These are phyloP conservation scores for Kazachstania bromeliacearum DNA, from an alignment of 805 yeast genomes.

Conservation along the genomic window DNA sequence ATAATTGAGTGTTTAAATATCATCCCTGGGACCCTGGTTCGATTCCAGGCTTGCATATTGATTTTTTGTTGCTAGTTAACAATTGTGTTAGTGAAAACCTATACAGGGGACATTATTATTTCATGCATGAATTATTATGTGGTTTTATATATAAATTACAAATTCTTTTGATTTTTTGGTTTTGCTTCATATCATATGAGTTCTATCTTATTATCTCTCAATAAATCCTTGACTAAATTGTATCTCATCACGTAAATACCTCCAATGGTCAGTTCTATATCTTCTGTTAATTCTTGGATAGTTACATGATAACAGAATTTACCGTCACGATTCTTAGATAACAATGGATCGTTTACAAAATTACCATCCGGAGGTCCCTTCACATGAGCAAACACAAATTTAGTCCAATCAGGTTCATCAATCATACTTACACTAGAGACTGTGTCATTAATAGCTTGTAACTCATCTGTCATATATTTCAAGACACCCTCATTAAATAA, in stretches of 20 bases:
- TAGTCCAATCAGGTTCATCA: conserved; percentile 63
- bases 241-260: conserved; percentile 73
- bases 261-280: conserved; percentile 46
- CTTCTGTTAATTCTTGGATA: conserved; percentile 40
- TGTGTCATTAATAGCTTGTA: conserved; percentile 69
- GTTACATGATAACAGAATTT: conserved; percentile 30
- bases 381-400: conserved; percentile 59
- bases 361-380: conserved; percentile 12
- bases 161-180: no score
- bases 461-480: conserved; percentile 51
- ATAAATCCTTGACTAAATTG: conserved; percentile 36
- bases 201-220: conserved; percentile 35
- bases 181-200: conserved; percentile 36
- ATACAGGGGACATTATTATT: no score
- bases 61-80: no score
- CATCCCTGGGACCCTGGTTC: no score
- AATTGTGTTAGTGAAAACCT: no score
- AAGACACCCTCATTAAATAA: conserved; percentile 63
- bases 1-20: no score
- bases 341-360: conserved; percentile 16
- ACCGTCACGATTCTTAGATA: conserved; percentile 34
- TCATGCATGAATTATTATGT: no score
- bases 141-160: no score
- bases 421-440: conserved; percentile 66
- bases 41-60: no score